These are phyloP conservation scores for Halophytophthora polymorphica DNA, from an alignment of 352 stramenopile species.

Conservation along the genomic window DNA sequence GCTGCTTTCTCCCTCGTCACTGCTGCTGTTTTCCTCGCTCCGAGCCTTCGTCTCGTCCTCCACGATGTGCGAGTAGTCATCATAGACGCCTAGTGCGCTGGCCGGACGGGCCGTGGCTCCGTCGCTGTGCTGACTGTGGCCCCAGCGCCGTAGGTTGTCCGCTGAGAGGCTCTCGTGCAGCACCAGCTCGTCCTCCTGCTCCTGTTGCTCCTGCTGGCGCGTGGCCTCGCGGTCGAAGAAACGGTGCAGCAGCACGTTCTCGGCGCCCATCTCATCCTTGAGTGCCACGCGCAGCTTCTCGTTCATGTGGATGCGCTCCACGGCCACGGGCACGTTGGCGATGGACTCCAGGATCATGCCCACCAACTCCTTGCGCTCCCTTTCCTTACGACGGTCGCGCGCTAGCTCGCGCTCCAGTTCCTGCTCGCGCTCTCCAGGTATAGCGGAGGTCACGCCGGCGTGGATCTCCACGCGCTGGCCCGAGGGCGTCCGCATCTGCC, in stretches of 20 bases:
- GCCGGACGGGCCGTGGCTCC: slow-evolving; percentile 4
- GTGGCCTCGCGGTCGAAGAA: slow-evolving; percentile 32
- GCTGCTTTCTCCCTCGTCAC: slow-evolving; percentile 17
- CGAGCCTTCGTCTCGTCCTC: slow-evolving; percentile 2
- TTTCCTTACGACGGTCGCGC: slow-evolving; percentile 48
- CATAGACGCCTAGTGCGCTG: slow-evolving; percentile 7
- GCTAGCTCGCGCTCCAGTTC: slow-evolving; percentile 12
- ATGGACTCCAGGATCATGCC: slow-evolving; percentile 77
- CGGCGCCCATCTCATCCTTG: slow-evolving; percentile 51
- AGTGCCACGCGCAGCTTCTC: slow-evolving; percentile 56
- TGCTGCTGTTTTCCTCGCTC: slow-evolving; percentile 7
- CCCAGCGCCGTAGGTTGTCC: slow-evolving; percentile 19
- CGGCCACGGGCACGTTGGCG: slow-evolving; percentile 61
- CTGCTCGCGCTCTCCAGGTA: too few species aligned
- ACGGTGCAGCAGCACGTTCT: slow-evolving; percentile 43
- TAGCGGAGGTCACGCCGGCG: too few species aligned
- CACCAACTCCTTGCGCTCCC: slow-evolving; percentile 63
- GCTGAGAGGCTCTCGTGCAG: slow-evolving; percentile 17
- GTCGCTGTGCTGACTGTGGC: slow-evolving; percentile 7
- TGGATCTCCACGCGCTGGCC: too few species aligned
- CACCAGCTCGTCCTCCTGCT: slow-evolving; percentile 8
- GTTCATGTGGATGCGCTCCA: slow-evolving; percentile 72
- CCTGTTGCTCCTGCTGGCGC: background rate
- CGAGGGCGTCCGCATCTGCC: slow-evolving; percentile 6
- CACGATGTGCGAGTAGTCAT: slow-evolving; percentile 16